A percentile compares a stretch with the other conserved stretches of the same genome.
Evolutionary conservation across 139 green algal species (phyloP).

Genomic region (Microglena sp.): DNA sequence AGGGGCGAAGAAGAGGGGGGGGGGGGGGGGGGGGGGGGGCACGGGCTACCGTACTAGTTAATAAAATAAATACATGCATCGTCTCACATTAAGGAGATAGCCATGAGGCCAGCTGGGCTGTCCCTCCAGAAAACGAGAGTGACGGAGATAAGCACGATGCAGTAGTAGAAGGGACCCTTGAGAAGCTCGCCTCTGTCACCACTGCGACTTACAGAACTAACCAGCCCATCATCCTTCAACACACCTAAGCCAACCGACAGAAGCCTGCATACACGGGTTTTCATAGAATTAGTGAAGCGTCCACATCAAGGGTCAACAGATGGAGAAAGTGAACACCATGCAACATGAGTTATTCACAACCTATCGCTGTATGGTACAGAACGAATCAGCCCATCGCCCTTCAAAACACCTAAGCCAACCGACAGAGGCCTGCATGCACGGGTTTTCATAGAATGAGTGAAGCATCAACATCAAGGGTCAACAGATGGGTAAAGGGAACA

Average conservation of each 20-base stretch:
- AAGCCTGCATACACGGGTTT: slow-evolving; percentile 28
- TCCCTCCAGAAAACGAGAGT: slow-evolving; percentile 73
- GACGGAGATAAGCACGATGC: slow-evolving; percentile 52
- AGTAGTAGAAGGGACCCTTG: slow-evolving; percentile 80
- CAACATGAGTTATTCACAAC: too few relatives aligned
- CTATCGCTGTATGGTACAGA: slow-evolving; percentile 58
- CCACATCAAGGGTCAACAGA: too few relatives aligned
- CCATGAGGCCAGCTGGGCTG: slow-evolving; percentile 25
- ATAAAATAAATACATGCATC: too few relatives aligned
- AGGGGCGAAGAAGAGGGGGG: too few relatives aligned
- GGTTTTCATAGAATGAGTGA: too few relatives aligned
- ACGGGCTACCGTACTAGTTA: too few relatives aligned
- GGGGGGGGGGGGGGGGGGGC: too few relatives aligned
- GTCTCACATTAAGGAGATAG: slow-evolving; percentile 11
- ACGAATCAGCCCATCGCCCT: slow-evolving; percentile 56
- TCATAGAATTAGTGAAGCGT: too few relatives aligned
- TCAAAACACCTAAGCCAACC: slow-evolving; percentile 51
- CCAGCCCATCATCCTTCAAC: slow-evolving; percentile 50
- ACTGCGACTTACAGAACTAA: slow-evolving; percentile 61
- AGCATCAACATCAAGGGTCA: too few relatives aligned
- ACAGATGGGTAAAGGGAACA: too few relatives aligned
- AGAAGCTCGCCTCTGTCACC: slow-evolving; percentile 56
- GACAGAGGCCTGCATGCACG: slow-evolving; percentile 28
- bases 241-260: slow-evolving; percentile 49
- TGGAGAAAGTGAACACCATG: too few relatives aligned